Conservation (phyloP, 257 asterid genomes). For the Gentiana dahurica region DNA sequence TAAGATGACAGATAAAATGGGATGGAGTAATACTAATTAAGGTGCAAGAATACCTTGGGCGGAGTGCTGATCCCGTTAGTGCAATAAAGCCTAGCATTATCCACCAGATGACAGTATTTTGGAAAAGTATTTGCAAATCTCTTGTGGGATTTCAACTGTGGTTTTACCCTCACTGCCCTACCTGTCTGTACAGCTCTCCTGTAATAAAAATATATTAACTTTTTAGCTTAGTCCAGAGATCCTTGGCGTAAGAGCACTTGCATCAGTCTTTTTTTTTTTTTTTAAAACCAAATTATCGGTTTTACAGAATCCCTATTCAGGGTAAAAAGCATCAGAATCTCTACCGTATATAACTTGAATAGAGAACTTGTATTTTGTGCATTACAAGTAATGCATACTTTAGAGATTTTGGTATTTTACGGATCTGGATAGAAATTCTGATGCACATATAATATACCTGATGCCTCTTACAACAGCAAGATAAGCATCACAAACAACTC, state of each 20-base stretch:
- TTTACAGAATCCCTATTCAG: not conserved
- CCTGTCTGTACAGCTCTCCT: conserved; percentile 87
- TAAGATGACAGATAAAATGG: too few species aligned
- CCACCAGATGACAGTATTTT: conserved; percentile 58
- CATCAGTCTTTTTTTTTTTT: not conserved
- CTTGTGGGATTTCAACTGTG: conserved; percentile 85
- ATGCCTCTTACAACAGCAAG: conserved; percentile 90
- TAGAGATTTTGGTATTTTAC: too few species aligned
- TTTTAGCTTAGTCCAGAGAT: too few species aligned
- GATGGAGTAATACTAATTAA: too few species aligned
- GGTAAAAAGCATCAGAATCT: not conserved
- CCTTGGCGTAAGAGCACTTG: too few species aligned
- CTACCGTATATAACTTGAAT: too few species aligned
- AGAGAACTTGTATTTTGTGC: too few species aligned
- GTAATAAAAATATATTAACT: conserved; percentile 1
- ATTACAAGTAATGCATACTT: too few species aligned
- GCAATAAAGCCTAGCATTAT: conserved; percentile 73
- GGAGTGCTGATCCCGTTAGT: conserved; percentile 56
- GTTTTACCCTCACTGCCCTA: conserved; percentile 85
- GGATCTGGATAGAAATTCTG: not conserved
- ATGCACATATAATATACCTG: conserved; percentile 29
- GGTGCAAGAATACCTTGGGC: conserved; percentile 34
- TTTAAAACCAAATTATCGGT: not conserved
- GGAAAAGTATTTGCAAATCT: conserved; percentile 75
- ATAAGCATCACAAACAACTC: conserved; percentile 86